Conservation (phyloP, 257 asterid species). For the Solanum chilense region DNA sequence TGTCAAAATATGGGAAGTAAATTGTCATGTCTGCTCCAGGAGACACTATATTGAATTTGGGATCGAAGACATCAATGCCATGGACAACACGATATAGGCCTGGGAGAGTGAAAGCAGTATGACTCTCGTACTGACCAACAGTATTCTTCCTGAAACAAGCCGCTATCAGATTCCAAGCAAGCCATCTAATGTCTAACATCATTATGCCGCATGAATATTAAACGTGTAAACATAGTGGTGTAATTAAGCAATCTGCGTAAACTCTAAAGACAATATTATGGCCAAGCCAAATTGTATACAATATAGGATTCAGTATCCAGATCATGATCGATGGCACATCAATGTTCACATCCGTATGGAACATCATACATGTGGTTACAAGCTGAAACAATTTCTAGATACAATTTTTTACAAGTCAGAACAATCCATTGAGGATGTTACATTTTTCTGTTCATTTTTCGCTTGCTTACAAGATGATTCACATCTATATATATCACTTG, state of each 20-base stretch:
- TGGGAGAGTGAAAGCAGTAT: constrained; percentile 80
- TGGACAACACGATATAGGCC: constrained; percentile 91
- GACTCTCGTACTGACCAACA: constrained; percentile 95
- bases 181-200: neutral
- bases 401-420: neutral
- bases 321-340: neutral
- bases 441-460: neutral
- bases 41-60: constrained; percentile 96
- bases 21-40: constrained; percentile 91
- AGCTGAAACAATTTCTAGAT: neutral
- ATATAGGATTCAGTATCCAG: neutral
- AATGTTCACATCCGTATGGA: neutral
- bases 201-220: neutral
- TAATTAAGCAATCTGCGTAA: neutral
- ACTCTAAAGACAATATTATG: neutral
- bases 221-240: neutral
- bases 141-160: constrained; percentile 59
- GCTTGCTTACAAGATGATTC: neutral
- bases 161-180: neutral
- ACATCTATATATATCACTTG: neutral
- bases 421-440: neutral
- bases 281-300: neutral
- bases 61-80: constrained; percentile 94
- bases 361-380: neutral
- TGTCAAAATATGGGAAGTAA: constrained; percentile 65